Conservation (phyloP, 2,329 filamentous ascomycete species). For the Podosphaera leucotricha region DNA sequence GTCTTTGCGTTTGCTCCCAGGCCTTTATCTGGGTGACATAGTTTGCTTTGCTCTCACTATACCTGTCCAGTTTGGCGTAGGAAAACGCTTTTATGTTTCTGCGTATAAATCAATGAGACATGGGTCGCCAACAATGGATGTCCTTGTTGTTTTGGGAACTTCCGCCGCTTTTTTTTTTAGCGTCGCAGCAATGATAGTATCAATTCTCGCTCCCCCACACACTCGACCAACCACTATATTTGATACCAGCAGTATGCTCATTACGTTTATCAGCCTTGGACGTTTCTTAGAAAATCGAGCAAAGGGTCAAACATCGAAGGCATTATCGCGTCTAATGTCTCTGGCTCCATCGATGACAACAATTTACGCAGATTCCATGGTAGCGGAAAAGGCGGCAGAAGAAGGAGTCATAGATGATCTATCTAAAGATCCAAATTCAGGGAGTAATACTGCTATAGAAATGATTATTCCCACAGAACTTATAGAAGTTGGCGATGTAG, state of each 20-base stretch:
- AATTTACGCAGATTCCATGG: slow-evolving; percentile 86
- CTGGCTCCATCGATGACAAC: slow-evolving; percentile 90
- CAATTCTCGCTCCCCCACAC: slow-evolving; percentile 51
- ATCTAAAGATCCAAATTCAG: slow-evolving; percentile 19
- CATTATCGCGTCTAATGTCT: slow-evolving; percentile 83
- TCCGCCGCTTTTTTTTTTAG: slow-evolving; percentile 96
- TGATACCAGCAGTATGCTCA: slow-evolving; percentile 94
- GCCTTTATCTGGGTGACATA: slow-evolving; percentile 72
- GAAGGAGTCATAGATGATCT: slow-evolving; percentile 33
- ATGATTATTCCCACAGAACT: slow-evolving; percentile 80
- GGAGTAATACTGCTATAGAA: slow-evolving; percentile 49
- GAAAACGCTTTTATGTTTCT: slow-evolving; percentile 76
- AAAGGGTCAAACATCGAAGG: slow-evolving; percentile 89
- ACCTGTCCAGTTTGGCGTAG: slow-evolving; percentile 90
- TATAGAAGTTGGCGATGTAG: slow-evolving; percentile 79
- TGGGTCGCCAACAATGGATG: slow-evolving; percentile 88
- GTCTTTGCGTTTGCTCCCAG: slow-evolving; percentile 36
- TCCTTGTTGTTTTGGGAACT: slow-evolving; percentile 79
- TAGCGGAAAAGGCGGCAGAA: slow-evolving; percentile 74
- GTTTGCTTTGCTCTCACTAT: slow-evolving; percentile 66
- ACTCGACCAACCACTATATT: slow-evolving; percentile 71
- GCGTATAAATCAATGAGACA: slow-evolving; percentile 89
- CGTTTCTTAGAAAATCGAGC: slow-evolving; percentile 83
- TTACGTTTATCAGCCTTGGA: slow-evolving; percentile 82
- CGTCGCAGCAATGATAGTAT: slow-evolving; percentile 63